Evolutionary conservation across 1,139 yeast species (phyloP).

Genomic region (Geotrichum aggregatum): DNA sequence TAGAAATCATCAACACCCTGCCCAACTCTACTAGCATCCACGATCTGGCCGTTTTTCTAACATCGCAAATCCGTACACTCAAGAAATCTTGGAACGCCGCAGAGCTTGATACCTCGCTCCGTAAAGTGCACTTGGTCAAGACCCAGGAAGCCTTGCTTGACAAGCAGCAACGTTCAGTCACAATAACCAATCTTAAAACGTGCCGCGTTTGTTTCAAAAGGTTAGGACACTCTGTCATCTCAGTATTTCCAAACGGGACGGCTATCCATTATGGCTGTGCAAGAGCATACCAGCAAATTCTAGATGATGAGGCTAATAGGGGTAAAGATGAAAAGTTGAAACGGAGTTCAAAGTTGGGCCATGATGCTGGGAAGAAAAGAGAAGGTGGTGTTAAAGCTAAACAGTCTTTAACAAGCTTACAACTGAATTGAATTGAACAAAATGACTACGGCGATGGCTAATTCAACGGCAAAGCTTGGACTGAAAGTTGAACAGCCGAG

Average conservation of each 20-base stretch:
- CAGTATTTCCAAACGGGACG: conserved; percentile 49
- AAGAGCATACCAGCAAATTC: conserved; percentile 26
- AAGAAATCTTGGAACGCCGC: conserved; percentile 31
- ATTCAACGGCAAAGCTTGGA: too few relatives aligned
- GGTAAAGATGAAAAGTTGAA: not conserved
- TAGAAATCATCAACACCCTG: conserved; percentile 48
- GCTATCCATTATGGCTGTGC: conserved; percentile 72
- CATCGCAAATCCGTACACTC: conserved; percentile 45
- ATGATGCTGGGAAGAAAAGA: not conserved
- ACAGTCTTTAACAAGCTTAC: not conserved
- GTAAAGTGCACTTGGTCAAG: conserved; percentile 41
- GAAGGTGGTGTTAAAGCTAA: conserved; percentile 1
- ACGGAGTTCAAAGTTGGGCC: not conserved
- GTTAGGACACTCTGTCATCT: conserved; percentile 60
- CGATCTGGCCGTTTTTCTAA: conserved; percentile 47
- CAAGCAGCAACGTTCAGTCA: conserved; percentile 41
- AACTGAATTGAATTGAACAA: too few relatives aligned
- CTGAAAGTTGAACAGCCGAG: too few relatives aligned
- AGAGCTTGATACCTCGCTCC: conserved; percentile 35
- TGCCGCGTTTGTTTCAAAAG: conserved; percentile 61
- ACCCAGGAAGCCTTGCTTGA: conserved; percentile 41
- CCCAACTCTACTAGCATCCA: conserved; percentile 50
- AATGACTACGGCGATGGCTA: too few relatives aligned
- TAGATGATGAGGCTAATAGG: conserved; percentile 19
- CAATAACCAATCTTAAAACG: conserved; percentile 41